Evolutionary conservation across 2,329 filamentous ascomycete species (phyloP), one percentile per base, ranked within the genome.

Genomic region (Xylariaceae sp.): DNA sequence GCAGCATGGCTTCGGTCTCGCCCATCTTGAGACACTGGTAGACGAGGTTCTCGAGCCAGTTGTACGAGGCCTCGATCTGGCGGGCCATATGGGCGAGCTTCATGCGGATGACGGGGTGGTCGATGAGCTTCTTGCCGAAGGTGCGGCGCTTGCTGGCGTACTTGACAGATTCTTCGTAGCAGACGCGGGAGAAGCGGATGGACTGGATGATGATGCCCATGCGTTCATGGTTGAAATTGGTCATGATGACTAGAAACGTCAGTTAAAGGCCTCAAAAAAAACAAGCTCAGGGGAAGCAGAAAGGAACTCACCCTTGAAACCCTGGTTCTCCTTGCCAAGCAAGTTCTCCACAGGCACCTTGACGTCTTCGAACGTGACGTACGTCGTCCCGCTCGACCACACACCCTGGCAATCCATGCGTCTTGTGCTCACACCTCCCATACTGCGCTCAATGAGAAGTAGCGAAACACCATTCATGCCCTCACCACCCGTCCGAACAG

Each of bases 311-410:
- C 84, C 83, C 78, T 92, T 90, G 85, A 99, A 99, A 45, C 94
- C 94, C 75, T 96, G 88, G 82, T 99, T 96, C 80, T 96, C 88
- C 81, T 97, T 97, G 77, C 94, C 94, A 62, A 99, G 87, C 69
- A 99, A 76, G 80, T 99, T 97, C 83, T 96, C 93, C n/a, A 97
- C 94, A 1, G 94, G 94, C 0, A 99, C 94, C 81, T 97, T 97
- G 76, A 97, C 94, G 73, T 99, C 94, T 76, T 99, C 94, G 67
- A 97, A 97, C 49, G 93, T 97, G 73, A 99, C 88, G 77, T 97
- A 99, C 37, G 94, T 97, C 13, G 94, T 97, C 56, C 94, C 94
- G 66, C 86, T 90, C 63, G 88, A 92, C 90, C 92, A 96, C 37
- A 97, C 92, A 76, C 94, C 94, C 77, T 97, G 92, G 82, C 93